Evolutionary conservation across 1,284 basidiomycete genomes (phyloP).

Genomic region (Ceratobasidium sp.): DNA sequence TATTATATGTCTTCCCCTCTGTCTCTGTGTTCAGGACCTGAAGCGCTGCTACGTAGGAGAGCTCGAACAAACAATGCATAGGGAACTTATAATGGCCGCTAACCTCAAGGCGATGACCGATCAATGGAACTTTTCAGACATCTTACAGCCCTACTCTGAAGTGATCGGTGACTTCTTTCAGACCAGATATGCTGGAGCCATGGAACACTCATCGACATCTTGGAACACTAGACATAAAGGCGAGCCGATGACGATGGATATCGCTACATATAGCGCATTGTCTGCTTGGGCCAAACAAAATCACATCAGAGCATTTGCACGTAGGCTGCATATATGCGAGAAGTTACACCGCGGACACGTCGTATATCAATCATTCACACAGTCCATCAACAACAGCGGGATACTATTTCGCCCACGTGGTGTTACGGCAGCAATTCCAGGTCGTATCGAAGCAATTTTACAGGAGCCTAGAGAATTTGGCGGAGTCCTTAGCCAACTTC

Average conservation of each 20-base stretch:
- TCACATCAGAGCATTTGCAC: background rate
- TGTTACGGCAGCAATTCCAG: background rate
- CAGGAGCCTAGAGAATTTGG: background rate
- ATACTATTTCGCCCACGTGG: background rate
- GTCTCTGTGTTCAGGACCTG: too few relatives aligned
- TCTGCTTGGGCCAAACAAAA: background rate
- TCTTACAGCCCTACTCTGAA: background rate
- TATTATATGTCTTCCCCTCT: too few relatives aligned
- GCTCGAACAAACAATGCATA: conserved; percentile 22
- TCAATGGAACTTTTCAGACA: background rate
- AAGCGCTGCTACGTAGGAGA: background rate
- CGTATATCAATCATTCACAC: background rate
- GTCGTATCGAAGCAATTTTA: background rate
- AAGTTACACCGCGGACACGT: background rate
- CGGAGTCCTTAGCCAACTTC: background rate
- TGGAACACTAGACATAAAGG: background rate
- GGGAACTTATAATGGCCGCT: background rate
- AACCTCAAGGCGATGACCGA: conserved; percentile 2
- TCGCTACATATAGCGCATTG: background rate
- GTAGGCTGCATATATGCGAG: background rate
- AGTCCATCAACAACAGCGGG: background rate
- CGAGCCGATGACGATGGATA: background rate
- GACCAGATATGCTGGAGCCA: background rate
- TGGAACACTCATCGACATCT: background rate
- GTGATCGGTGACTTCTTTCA: background rate